phyloP scores from a whole-genome alignment of 164 flowering plant genomes.

The Stephania japonica region DNA sequence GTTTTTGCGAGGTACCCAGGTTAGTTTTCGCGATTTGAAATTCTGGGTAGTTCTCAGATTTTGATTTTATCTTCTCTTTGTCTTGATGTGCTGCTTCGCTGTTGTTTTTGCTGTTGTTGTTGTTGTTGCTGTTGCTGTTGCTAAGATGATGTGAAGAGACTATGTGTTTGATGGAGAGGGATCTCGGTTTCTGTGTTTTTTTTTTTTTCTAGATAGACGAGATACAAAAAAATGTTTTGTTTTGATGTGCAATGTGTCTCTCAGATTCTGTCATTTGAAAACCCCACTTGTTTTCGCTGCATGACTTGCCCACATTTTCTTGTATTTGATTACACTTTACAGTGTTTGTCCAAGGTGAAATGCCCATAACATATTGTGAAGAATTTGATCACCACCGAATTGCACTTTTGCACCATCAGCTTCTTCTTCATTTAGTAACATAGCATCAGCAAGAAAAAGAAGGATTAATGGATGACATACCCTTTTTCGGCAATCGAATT shows the following conservation, averaged over 20 bases:
- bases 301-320: conserved; percentile 26
- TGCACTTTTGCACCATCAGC: conserved; percentile 11
- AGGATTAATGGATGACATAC: conserved; percentile 22
- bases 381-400: conserved; percentile 12
- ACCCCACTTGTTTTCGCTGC: conserved; percentile 24
- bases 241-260: conserved; percentile 57
- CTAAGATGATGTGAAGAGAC: background rate
- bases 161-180: background rate
- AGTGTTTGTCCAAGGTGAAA: conserved; percentile 34
- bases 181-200: background rate
- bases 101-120: no score
- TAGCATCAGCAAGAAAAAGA: conserved; percentile 20
- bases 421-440: background rate
- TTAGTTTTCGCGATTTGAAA: conserved; percentile 25
- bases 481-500: conserved; percentile 19
- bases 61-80: conserved; percentile 14
- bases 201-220: background rate
- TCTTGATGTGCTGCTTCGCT: conserved; percentile 16
- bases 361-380: conserved; percentile 28
- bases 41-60: conserved; percentile 20
- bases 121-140: background rate
- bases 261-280: conserved; percentile 28
- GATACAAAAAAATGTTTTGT: conserved; percentile 32
- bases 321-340: background rate
- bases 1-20: conserved; percentile 24